These are phyloP conservation scores for Pyricularia grisea DNA, from an alignment of 2,329 filamentous ascomycete species.

Conservation along the genomic window DNA sequence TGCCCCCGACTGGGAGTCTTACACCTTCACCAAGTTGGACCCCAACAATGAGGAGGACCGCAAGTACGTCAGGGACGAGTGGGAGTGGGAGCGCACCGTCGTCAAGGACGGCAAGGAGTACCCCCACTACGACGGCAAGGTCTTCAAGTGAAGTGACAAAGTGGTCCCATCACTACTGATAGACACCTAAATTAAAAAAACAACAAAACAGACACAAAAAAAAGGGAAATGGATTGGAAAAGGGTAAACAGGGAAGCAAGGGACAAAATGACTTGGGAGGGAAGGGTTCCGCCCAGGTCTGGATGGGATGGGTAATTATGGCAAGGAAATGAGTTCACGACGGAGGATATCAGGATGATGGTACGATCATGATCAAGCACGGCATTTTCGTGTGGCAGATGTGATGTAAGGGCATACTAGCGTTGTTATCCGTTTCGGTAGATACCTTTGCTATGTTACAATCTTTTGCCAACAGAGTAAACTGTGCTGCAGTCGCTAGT, in stretches of 20 bases:
- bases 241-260: neutral
- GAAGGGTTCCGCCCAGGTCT: neutral
- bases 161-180: constrained; percentile 10
- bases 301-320: neutral
- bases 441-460: neutral
- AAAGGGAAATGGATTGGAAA: constrained; percentile 2
- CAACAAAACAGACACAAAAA: constrained; percentile 4
- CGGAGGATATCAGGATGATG: neutral
- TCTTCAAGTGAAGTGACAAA: constrained; percentile 75
- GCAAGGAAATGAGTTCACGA: neutral
- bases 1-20: constrained; percentile 94
- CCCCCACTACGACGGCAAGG: constrained; percentile 84
- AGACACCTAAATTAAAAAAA: constrained; percentile 3
- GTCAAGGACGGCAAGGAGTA: constrained; percentile 79
- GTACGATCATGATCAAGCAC: neutral
- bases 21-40: constrained; percentile 95
- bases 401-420: neutral
- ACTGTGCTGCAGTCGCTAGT: neutral
- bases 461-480: neutral
- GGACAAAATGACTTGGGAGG: neutral
- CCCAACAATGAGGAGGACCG: constrained; percentile 74
- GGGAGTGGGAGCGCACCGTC: constrained; percentile 86
- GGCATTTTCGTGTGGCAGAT: neutral
- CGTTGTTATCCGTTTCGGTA: neutral
- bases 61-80: constrained; percentile 76